phyloP scores from a whole-genome alignment of 2,329 filamentous ascomycete species.

The Sporothrix pseudoabietina region DNA sequence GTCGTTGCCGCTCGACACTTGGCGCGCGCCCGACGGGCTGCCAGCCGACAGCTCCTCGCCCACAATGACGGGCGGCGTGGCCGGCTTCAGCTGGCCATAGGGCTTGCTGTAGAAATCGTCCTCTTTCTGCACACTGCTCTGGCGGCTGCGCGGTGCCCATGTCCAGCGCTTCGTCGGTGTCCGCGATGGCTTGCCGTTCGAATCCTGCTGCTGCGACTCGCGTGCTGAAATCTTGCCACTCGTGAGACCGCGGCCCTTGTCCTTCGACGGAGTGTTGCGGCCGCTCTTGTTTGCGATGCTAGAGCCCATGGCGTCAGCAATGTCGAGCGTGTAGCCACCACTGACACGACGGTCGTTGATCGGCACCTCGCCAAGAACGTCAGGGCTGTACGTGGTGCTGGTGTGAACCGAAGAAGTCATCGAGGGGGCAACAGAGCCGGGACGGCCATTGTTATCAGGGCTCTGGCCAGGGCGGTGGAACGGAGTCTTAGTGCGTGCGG shows the following conservation, averaged over 20 bases:
- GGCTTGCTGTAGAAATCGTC: slow-evolving; percentile 54
- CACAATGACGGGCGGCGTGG: slow-evolving; percentile 57
- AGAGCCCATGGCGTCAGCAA: slow-evolving; percentile 27
- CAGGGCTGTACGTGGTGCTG: slow-evolving; percentile 34
- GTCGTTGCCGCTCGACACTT: slow-evolving; percentile 63
- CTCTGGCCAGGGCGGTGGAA: slow-evolving; percentile 40
- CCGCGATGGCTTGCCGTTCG: neutral
- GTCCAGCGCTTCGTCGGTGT: slow-evolving; percentile 34
- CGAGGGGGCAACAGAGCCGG: slow-evolving; percentile 36
- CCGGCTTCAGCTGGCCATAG: slow-evolving; percentile 60
- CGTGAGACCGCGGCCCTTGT: slow-evolving; percentile 19
- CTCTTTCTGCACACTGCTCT: slow-evolving; percentile 55
- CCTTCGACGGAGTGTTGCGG: neutral
- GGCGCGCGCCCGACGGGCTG: slow-evolving; percentile 46
- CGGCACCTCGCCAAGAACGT: slow-evolving; percentile 49
- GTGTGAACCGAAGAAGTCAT: slow-evolving; percentile 33
- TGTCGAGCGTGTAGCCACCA: slow-evolving; percentile 39
- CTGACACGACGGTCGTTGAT: slow-evolving; percentile 50
- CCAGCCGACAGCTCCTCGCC: slow-evolving; percentile 39
- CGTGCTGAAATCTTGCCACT: slow-evolving; percentile 11
- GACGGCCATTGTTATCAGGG: slow-evolving; percentile 34
- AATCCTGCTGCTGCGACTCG: slow-evolving; percentile 17
- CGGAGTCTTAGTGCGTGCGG: slow-evolving; percentile 33
- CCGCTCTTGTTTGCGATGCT: neutral
- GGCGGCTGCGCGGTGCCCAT: slow-evolving; percentile 33